These are phyloP conservation scores for Speleostelium caveatum DNA, from an alignment of 78 protist species.

Conservation along the genomic window DNA sequence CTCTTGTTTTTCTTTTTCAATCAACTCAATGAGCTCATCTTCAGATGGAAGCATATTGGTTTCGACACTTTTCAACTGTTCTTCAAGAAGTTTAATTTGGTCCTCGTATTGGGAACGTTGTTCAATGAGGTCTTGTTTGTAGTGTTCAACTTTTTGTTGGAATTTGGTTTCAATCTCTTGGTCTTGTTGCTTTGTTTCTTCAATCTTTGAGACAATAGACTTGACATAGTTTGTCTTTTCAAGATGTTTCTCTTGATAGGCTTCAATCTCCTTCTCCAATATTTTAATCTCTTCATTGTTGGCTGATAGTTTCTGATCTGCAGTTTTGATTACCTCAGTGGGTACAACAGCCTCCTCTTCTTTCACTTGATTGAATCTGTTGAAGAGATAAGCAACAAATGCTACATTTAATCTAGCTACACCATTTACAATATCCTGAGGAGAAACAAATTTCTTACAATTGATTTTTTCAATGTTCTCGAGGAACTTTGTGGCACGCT, in stretches of 20 bases:
- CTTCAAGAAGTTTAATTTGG: slow-evolving; percentile 23
- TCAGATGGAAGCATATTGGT: slow-evolving; percentile 2
- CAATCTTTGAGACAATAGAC: slow-evolving; percentile 15
- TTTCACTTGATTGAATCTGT: slow-evolving; percentile 65
- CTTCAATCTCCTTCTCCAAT: slow-evolving; percentile 24
- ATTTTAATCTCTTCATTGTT: background rate
- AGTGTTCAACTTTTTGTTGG: slow-evolving; percentile 11
- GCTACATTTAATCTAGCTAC: slow-evolving; percentile 90
- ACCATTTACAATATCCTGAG: slow-evolving; percentile 83
- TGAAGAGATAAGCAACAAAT: slow-evolving; percentile 91
- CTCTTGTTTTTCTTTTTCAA: slow-evolving; percentile 16
- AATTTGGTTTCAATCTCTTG: background rate
- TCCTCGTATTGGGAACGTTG: slow-evolving; percentile 11
- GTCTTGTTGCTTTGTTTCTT: slow-evolving; percentile 1
- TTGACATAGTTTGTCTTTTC: background rate
- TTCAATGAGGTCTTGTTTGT: background rate
- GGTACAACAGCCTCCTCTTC: slow-evolving; percentile 65
- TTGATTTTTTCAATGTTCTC: slow-evolving; percentile 64
- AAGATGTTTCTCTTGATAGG: slow-evolving; percentile 25
- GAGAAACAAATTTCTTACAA: slow-evolving; percentile 70
- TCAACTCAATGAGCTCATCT: background rate
- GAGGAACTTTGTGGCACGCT: slow-evolving; percentile 82
- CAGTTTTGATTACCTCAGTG: slow-evolving; percentile 2
- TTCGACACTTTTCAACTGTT: slow-evolving; percentile 12
- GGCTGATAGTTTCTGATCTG: background rate